These are phyloP conservation scores for Suhomyces sp. DNA, from an alignment of 805 yeast genomes.

Conservation along the genomic window DNA sequence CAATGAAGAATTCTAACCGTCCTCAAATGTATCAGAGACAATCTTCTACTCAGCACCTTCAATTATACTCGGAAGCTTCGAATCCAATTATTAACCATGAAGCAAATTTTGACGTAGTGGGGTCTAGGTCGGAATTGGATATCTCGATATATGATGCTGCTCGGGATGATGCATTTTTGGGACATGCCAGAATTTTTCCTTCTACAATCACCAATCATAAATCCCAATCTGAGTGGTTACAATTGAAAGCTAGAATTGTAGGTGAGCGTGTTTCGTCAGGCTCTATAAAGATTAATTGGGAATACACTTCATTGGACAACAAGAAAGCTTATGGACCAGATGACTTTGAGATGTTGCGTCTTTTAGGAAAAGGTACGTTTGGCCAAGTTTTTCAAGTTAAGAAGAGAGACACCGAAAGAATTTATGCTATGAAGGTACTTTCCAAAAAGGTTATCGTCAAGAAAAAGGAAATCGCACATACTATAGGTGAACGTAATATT, in stretches of 20 bases:
- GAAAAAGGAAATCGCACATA: constrained; percentile 97
- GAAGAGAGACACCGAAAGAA: constrained; percentile 83
- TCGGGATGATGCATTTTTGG: constrained; percentile 79
- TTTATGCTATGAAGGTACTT: constrained; percentile 96
- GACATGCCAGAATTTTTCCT: constrained; percentile 77
- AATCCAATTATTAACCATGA: constrained; percentile 83
- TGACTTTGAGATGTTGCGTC: constrained; percentile 87
- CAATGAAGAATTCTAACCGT: constrained; percentile 16
- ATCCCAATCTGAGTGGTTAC: constrained; percentile 67
- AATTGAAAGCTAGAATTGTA: constrained; percentile 66
- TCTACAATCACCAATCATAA: constrained; percentile 43
- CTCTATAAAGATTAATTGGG: constrained; percentile 71
- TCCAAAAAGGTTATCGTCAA: constrained; percentile 93
- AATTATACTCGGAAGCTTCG: constrained; percentile 25
- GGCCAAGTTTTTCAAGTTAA: constrained; percentile 97
- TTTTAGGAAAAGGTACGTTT: constrained; percentile 94
- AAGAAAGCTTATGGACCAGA: constrained; percentile 87
- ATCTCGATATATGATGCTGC: constrained; percentile 89
- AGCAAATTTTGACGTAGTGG: constrained; percentile 88
- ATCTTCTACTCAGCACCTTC: constrained; percentile 36
- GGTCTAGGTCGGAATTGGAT: constrained; percentile 78
- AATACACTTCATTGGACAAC: constrained; percentile 60
- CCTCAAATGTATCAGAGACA: constrained; percentile 41
- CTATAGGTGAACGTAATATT: constrained; percentile 95
- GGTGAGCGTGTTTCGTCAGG: constrained; percentile 78